phyloP scores from a whole-genome alignment of 371 early-diverging fungal species.

The Mortierella sp. region DNA sequence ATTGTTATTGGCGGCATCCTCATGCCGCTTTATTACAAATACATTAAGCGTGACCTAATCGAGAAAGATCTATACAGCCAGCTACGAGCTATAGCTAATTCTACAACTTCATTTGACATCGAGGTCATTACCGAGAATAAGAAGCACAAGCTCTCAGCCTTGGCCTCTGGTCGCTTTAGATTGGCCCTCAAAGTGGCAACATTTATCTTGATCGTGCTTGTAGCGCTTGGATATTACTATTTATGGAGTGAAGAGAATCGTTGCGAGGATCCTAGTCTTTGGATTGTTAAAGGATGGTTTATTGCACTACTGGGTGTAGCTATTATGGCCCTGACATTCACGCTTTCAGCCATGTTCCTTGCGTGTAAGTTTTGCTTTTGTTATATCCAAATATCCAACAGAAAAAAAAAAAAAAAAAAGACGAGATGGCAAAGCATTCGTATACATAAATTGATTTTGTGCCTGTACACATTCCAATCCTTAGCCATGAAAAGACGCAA shows the following conservation, averaged over 20 bases:
- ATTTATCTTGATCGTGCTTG: conserved; percentile 8
- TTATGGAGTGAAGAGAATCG: conserved; percentile 26
- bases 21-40: conserved; percentile 29
- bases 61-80: conserved; percentile 3
- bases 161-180: conserved; percentile 19
- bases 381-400: too few species aligned
- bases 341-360: conserved; percentile 20
- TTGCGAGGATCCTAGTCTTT: conserved; percentile 15
- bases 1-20: conserved; percentile 18
- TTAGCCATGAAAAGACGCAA: too few species aligned
- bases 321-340: conserved; percentile 5
- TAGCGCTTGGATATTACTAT: conserved; percentile 24
- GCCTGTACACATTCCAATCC: too few species aligned
- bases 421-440: too few species aligned
- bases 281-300: conserved; percentile 35
- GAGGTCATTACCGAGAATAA: background rate
- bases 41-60: conserved; percentile 14
- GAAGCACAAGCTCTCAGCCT: conserved; percentile 11
- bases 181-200: conserved; percentile 5
- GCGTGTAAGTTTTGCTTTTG: conserved; percentile 8
- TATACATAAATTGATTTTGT: background rate
- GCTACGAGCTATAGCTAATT: background rate
- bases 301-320: conserved; percentile 20
- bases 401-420: background rate
- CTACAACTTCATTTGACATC: background rate